Conservation (phyloP, 805 yeast genomes). For the Babjeviella inositovora region DNA sequence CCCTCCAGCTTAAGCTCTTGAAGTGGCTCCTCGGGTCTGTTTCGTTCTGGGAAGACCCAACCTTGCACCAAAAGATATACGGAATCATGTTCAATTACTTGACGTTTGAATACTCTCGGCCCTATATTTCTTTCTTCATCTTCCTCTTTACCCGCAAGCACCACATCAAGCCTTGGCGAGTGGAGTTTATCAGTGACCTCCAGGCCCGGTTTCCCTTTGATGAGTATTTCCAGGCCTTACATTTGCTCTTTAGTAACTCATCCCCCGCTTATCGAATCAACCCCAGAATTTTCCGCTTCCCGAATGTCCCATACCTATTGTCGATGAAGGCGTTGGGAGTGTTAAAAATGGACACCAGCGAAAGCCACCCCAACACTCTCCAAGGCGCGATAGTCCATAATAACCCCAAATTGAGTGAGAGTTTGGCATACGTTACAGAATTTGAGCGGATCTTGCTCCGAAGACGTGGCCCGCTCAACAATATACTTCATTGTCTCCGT, state of each 20-base stretch:
- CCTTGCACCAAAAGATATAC: slow-evolving; percentile 4
- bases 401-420: no score
- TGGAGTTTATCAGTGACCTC: slow-evolving; percentile 5
- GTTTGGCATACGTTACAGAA: no score
- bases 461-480: no score
- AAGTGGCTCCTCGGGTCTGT: slow-evolving; percentile 1
- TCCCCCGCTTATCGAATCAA: slow-evolving; percentile 1
- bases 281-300: no score
- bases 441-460: no score
- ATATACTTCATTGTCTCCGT: no score
- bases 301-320: slow-evolving; percentile 6
- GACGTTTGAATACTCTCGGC: slow-evolving; percentile 15
- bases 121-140: slow-evolving; percentile 13
- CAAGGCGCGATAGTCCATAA: no score
- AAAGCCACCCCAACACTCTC: no score
- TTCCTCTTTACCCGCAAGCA: slow-evolving; percentile 11
- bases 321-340: slow-evolving; percentile 1
- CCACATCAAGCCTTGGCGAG: slow-evolving; percentile 12
- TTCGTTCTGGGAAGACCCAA: slow-evolving; percentile 4
- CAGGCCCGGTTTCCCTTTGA: slow-evolving; percentile 1
- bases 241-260: neutral
- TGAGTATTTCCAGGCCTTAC: slow-evolving; percentile 1
- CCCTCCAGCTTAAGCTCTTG: neutral
- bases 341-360: neutral
- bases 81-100: slow-evolving; percentile 15